Percentiles rank a stretch among this genome's conserved stretches.
Conservation (phyloP, 2,329 filamentous ascomycete genomes). For the Botrytis hyacinthi region DNA sequence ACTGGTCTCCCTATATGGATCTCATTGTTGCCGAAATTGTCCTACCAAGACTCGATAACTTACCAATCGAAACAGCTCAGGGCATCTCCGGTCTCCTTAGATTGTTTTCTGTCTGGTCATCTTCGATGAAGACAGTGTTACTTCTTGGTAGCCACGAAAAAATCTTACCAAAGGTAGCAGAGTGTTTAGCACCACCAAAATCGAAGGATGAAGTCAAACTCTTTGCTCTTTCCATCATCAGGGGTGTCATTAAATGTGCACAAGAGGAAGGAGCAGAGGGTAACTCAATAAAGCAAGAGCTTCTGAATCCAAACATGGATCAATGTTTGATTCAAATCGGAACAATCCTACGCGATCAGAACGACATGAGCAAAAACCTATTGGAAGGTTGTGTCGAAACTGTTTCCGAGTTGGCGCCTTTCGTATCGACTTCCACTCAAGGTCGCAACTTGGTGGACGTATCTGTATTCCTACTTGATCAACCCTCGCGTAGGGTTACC, state of each 20-base stretch:
- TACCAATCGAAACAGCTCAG: slow-evolving; percentile 84
- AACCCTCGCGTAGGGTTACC: slow-evolving; percentile 79
- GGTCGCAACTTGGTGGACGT: slow-evolving; percentile 77
- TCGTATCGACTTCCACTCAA: slow-evolving; percentile 66
- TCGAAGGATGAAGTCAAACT: slow-evolving; percentile 84
- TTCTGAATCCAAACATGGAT: slow-evolving; percentile 57
- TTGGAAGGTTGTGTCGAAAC: slow-evolving; percentile 76
- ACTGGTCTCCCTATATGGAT: slow-evolving; percentile 70
- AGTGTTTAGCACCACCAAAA: slow-evolving; percentile 68
- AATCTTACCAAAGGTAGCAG: slow-evolving; percentile 66
- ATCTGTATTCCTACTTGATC: slow-evolving; percentile 75
- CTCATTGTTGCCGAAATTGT: slow-evolving; percentile 73
- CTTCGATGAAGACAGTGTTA: slow-evolving; percentile 60
- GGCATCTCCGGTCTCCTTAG: slow-evolving; percentile 80
- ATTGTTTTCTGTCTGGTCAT: slow-evolving; percentile 79
- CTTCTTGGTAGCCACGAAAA: slow-evolving; percentile 63
- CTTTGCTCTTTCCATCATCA: slow-evolving; percentile 74
- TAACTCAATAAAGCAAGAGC: slow-evolving; percentile 48
- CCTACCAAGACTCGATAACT: slow-evolving; percentile 70
- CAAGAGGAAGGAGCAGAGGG: slow-evolving; percentile 53
- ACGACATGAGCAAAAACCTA: slow-evolving; percentile 65
- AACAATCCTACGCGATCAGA: slow-evolving; percentile 58
- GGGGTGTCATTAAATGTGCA: slow-evolving; percentile 63
- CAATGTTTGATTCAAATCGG: slow-evolving; percentile 67
- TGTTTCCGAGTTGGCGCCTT: slow-evolving; percentile 70